Base-by-base conservation (phyloP, 345 rosid species). In the Sonneratia caseolaris region DNA sequence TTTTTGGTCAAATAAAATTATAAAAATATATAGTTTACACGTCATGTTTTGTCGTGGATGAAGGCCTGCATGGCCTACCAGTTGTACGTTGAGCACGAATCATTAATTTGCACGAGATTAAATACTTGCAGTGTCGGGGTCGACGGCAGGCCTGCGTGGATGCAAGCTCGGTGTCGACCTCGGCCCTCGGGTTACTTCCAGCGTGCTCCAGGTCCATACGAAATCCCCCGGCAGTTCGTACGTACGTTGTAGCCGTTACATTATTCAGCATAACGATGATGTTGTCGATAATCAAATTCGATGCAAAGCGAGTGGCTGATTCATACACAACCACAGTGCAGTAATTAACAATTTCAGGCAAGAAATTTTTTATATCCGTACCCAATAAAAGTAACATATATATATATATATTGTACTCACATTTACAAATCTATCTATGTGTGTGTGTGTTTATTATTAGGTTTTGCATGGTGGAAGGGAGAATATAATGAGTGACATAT, bases 401-500 rank as follows among this genome's bases (percentile, higher is more conserved):
- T 59, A 12, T 59, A 10, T 21, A 22, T 59, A n/a, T 8, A 21
- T 59, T 22, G 32, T 27, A 27, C 32, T 27, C 32, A 27, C 32
- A 27, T 27, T 27, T 27, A 27, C 32, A 6, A 22, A 11, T 22
- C 1, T 59, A 11, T 22, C 1, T 59, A 22, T 59, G 6, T 22
- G 7, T 51, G 12, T 55, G 59, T 40, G 43, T 40, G 3, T 16
- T 59, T 22, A n/a, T 35, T 36, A n/a, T 18, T 22, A 19, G 59
- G 59, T 18, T 15, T 59, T 27, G 35, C 36, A 59, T 18, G 24
- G 64, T 59, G 64, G 64, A 59, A 22, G 64, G 14, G 53, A 59
- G 64, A 59, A 59, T 59, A 59, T 56, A 56, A 24, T 59, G 64
- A 59, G 64, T 59, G 64, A 59, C 64, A 59, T 18, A 22, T 40